phyloP scores from a whole-genome alignment of 805 yeast species.

The Candida xiaguanensis region DNA sequence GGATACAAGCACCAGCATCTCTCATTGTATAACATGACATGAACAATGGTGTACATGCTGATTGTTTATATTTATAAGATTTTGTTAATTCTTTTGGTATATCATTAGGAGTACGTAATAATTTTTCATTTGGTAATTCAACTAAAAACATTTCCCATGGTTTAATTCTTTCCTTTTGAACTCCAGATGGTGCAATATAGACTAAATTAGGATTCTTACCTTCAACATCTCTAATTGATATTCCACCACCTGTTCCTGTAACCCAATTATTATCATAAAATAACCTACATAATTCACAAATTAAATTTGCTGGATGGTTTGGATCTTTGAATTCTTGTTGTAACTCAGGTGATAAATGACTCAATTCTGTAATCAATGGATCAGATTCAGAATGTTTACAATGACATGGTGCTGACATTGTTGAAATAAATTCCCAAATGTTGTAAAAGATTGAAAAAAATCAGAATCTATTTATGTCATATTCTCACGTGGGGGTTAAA shows the following conservation, averaged over 20 bases:
- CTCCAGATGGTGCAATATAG: conserved; percentile 92
- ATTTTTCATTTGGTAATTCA: conserved; percentile 48
- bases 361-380: not conserved
- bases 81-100: conserved; percentile 35
- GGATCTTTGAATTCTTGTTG: conserved; percentile 40
- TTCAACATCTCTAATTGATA: conserved; percentile 60
- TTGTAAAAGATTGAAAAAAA: not conserved
- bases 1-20: conserved; percentile 88
- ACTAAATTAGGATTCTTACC: conserved; percentile 45
- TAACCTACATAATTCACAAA: conserved; percentile 73
- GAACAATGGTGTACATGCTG: conserved; percentile 91
- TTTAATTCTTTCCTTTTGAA: conserved; percentile 83
- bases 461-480: not conserved
- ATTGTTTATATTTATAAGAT: conserved; percentile 62
- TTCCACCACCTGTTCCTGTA: conserved; percentile 96
- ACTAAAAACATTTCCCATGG: conserved; percentile 82
- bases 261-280: conserved; percentile 87
- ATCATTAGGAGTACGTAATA: conserved; percentile 56
- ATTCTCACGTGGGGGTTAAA: not conserved
- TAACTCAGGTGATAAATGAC: conserved; percentile 7
- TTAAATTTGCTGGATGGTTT: conserved; percentile 76
- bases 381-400: conserved; percentile 9
- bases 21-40: conserved; percentile 64
- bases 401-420: conserved; percentile 16
- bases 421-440: not conserved